phyloP scores from a whole-genome alignment of 192 early-diverging fungal genomes.

The Coemansia sp. region DNA sequence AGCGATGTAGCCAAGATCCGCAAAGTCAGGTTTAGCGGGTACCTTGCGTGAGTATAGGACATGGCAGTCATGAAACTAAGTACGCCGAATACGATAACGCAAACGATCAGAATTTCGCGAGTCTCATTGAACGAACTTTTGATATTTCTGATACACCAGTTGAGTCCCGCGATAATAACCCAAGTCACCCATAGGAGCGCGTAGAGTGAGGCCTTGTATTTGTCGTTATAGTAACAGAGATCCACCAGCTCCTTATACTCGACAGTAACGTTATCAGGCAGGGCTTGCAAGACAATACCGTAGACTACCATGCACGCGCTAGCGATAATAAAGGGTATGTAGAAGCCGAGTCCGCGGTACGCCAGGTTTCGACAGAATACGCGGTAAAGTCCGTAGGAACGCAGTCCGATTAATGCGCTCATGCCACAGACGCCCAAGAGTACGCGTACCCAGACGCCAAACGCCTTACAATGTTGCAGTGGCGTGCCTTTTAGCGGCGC shows the following conservation, averaged over 20 bases:
- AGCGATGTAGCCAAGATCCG: constrained; percentile 39
- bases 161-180: constrained; percentile 25
- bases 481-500: constrained; percentile 29
- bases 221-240: constrained; percentile 33
- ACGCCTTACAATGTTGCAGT: constrained; percentile 40
- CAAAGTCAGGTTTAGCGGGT: constrained; percentile 18
- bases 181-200: constrained; percentile 43
- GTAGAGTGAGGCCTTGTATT: constrained; percentile 44
- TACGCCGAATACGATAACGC: constrained; percentile 30
- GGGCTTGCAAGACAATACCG: constrained; percentile 33
- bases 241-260: constrained; percentile 17
- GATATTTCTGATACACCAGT: constrained; percentile 48
- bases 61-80: constrained; percentile 39
- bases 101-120: constrained; percentile 35
- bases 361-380: not conserved
- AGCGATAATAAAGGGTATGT: constrained; percentile 7
- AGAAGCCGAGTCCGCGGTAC: not conserved
- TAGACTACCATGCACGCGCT: constrained; percentile 18
- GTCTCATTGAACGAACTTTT: constrained; percentile 56
- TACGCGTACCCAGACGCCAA: constrained; percentile 49
- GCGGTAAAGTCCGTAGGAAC: not conserved
- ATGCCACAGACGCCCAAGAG: constrained; percentile 38
- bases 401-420: constrained; percentile 29
- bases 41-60: constrained; percentile 30
- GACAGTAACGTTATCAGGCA: constrained; percentile 18